Conservation (phyloP, 2,329 filamentous ascomycete genomes). For the Escovopsis sp. region DNA sequence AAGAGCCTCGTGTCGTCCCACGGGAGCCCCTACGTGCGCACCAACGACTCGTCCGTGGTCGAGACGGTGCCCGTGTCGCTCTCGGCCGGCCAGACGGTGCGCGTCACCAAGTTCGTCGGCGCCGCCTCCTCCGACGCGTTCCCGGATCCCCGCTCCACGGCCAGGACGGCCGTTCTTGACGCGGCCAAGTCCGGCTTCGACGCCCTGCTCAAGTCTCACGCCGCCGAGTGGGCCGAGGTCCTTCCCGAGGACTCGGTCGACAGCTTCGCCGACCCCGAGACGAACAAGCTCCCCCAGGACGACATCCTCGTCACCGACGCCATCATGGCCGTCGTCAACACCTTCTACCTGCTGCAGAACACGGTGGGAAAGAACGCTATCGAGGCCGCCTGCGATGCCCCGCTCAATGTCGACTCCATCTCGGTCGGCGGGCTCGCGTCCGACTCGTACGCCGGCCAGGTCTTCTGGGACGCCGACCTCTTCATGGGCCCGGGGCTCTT, state of each 20-base stretch:
- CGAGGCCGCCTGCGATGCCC: conserved; percentile 28
- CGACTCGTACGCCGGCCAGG: conserved; percentile 15
- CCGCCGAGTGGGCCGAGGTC: conserved; percentile 45
- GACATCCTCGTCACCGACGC: conserved; percentile 37
- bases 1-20: conserved; percentile 23
- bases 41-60: conserved; percentile 49
- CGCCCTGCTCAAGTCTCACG: conserved; percentile 39
- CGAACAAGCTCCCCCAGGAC: conserved; percentile 42
- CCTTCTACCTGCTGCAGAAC: conserved; percentile 42
- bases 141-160: conserved; percentile 36
- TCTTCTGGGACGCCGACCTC: conserved; percentile 18
- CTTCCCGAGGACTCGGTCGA: conserved; percentile 49
- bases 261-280: conserved; percentile 36
- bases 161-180: conserved; percentile 37
- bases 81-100: conserved; percentile 34
- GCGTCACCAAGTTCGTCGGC: conserved; percentile 53
- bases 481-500: conserved; percentile 16
- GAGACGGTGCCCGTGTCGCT: conserved; percentile 42
- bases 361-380: conserved; percentile 26
- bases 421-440: conserved; percentile 14
- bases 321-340: conserved; percentile 39
- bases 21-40: conserved; percentile 32
- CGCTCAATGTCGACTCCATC: conserved; percentile 18
- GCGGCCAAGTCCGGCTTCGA: conserved; percentile 35
- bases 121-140: conserved; percentile 57